These are phyloP conservation scores for Exobasidium rhododendri DNA, from an alignment of 1,284 basidiomycete genomes.

Conservation along the genomic window DNA sequence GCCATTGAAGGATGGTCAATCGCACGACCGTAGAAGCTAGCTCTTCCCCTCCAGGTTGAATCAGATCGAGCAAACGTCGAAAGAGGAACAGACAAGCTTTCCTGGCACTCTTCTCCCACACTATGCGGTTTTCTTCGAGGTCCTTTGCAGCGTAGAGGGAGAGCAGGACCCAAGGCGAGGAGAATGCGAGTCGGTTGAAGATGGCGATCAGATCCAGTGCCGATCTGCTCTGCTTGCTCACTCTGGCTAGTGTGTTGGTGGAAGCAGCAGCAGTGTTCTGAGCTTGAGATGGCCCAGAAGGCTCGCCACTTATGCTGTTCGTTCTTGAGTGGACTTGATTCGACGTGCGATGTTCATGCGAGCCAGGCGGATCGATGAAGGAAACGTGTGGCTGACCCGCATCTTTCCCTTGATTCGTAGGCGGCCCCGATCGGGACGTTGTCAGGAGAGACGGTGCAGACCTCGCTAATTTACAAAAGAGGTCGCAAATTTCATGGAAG, in stretches of 20 bases:
- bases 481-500: conserved; percentile 33
- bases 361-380: conserved; percentile 18
- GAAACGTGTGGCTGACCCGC: conserved; percentile 12
- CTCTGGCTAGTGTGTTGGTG: neutral
- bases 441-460: neutral
- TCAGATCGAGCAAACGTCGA: conserved; percentile 41
- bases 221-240: conserved; percentile 16
- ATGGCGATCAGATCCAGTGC: conserved; percentile 45
- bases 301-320: conserved; percentile 4
- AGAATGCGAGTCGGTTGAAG: conserved; percentile 52
- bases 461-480: conserved; percentile 11
- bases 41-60: conserved; percentile 18
- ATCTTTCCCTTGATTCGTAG: neutral
- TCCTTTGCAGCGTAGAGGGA: conserved; percentile 4
- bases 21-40: conserved; percentile 56
- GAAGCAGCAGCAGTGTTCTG: neutral
- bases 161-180: conserved; percentile 38
- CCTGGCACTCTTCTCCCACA: conserved; percentile 35
- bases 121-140: conserved; percentile 14
- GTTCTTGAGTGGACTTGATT: conserved; percentile 1
- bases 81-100: conserved; percentile 41
- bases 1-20: conserved; percentile 76
- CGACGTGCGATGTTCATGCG: conserved; percentile 12
- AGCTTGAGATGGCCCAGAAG: neutral
- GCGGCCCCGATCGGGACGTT: neutral